These are phyloP conservation scores for Laburnicola sp. DNA, from an alignment of 2,329 filamentous ascomycete species.

Conservation along the genomic window DNA sequence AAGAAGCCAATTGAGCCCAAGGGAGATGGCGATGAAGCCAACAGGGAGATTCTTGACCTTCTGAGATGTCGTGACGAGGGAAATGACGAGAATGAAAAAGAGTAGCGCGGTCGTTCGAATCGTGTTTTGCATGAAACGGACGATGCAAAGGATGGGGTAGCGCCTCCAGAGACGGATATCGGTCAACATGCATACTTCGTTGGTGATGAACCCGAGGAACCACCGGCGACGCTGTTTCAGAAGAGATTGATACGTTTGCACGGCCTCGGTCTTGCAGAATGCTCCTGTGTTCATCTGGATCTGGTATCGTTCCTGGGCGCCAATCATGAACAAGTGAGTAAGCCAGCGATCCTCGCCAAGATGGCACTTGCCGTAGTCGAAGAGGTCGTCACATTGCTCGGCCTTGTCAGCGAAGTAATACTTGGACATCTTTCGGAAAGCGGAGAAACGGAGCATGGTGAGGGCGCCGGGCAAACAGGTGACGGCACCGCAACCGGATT, in stretches of 20 bases:
- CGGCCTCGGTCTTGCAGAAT: conserved; percentile 97
- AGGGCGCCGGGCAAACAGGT: conserved; percentile 94
- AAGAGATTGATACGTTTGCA: conserved; percentile 81
- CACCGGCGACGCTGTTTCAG: conserved; percentile 93
- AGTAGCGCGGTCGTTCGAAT: conserved; percentile 91
- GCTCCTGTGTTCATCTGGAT: conserved; percentile 97
- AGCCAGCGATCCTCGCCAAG: conserved; percentile 95
- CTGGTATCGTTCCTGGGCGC: conserved; percentile 87
- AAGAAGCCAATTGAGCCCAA: conserved; percentile 90
- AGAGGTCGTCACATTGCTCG: conserved; percentile 91
- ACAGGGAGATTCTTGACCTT: conserved; percentile 78
- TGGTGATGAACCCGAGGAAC: conserved; percentile 97
- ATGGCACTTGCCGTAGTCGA: conserved; percentile 95
- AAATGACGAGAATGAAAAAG: conserved; percentile 91
- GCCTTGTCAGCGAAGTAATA: conserved; percentile 98
- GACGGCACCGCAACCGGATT: conserved; percentile 90
- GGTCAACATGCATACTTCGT: conserved; percentile 97
- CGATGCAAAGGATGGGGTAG: conserved; percentile 82
- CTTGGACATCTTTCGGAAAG: conserved; percentile 94
- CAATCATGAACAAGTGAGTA: conserved; percentile 98
- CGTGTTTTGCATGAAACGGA: conserved; percentile 94
- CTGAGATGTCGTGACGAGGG: conserved; percentile 81
- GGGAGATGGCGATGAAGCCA: conserved; percentile 88
- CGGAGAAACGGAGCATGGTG: conserved; percentile 93
- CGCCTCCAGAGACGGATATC: conserved; percentile 88